These are phyloP conservation scores for Lactifluus subvellereus DNA, from an alignment of 768 basidiomycete species.

Conservation along the genomic window DNA sequence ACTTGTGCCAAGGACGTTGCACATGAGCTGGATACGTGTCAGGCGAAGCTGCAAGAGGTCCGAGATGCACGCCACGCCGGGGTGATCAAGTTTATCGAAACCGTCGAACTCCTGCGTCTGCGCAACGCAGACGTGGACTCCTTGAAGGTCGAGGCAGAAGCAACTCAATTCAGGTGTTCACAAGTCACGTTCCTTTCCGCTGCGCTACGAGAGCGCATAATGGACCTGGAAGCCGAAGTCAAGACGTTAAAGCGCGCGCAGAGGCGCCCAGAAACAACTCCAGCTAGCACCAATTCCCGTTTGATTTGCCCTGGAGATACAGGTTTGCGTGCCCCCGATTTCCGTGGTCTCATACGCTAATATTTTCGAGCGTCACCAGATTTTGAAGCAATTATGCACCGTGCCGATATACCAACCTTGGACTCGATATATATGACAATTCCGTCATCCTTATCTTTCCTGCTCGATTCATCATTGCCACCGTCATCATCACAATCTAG, in stretches of 20 bases:
- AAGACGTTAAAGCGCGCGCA: not conserved
- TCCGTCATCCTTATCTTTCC: not conserved
- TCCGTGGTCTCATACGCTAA: too few relatives aligned
- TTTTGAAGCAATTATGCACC: not conserved
- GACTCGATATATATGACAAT: conserved; percentile 5
- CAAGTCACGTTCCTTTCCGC: not conserved
- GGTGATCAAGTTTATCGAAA: too few relatives aligned
- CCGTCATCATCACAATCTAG: not conserved
- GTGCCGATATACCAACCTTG: not conserved
- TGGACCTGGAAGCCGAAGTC: conserved; percentile 1
- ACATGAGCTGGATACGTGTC: not conserved
- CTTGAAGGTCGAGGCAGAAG: not conserved
- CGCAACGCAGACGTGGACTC: not conserved
- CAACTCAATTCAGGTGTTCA: not conserved
- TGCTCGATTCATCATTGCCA: not conserved
- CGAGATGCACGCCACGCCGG: too few relatives aligned
- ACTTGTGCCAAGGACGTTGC: not conserved
- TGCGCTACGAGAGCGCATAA: conserved; percentile 1
- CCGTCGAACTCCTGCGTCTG: too few relatives aligned
- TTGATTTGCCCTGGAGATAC: not conserved
- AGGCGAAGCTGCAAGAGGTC: too few relatives aligned
- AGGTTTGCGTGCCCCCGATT: not conserved
- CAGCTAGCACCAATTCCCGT: not conserved
- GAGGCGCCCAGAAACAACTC: not conserved
- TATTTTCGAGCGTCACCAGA: not conserved